Base-by-base conservation (phyloP, 106 monocot genomes). In the Allium cepa region DNA sequence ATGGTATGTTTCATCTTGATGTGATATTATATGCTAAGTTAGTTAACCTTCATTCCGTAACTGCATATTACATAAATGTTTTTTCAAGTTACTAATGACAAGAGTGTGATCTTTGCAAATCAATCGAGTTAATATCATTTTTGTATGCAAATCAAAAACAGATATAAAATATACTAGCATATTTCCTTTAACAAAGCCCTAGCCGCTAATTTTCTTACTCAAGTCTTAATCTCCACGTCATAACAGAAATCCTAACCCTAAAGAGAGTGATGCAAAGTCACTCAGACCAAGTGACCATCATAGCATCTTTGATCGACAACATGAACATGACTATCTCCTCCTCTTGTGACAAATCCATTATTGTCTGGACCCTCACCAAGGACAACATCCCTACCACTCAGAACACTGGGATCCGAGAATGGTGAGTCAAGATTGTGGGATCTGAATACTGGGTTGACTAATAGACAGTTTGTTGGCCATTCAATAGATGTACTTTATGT, bases 291-390 rank as follows among this genome's bases (percentile, higher is more conserved):
- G 79, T 84, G 26, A 84, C 84, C 27, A 73, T 79, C 47, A 79
- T 79, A 58, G 84, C 84, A 11, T 5, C 79, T 28, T 79, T 79
- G 8, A 65, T 84, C 73, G 72, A 79, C 76, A 73, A 73, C 65
- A 60, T 73, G n/a, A 69, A 79, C 79, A 79, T 70, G 76, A 70
- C 77, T 56, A 79, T 84, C 60, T 76, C 84, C 56, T 63, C 79
- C 50, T 79, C 84, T 61, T 76, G 84, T 53, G 84, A 84, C 79
- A 84, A 84, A 50, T 84, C 84, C 60, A 47, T 84, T 49, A 69
- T 79, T 56, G 73, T 84, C 65, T 84, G 76, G 79, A 57, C 79
- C 51, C 76, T 84, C 53, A 60, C 49, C 59, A 52, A 69, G 36
- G 49, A 68, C 56, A 13, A 60, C 18, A n/a, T 12, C 69, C 18